Conservation (phyloP, 2,329 filamentous ascomycete species). For the Teratosphaeria nubilosa region DNA sequence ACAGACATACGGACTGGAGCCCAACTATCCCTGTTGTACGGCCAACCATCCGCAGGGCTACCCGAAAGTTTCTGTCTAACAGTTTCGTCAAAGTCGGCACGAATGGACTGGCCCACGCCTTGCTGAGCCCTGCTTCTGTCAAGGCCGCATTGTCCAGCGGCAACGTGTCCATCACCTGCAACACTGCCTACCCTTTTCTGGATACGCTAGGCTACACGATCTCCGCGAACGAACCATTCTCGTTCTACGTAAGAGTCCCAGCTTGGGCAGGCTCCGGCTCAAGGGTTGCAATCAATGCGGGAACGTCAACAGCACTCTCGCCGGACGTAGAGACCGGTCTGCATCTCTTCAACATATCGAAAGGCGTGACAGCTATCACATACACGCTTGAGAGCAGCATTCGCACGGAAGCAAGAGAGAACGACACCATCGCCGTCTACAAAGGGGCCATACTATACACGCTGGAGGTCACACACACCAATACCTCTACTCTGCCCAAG, state of each 20-base stretch:
- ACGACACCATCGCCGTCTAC: conserved; percentile 29
- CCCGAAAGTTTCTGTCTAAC: conserved; percentile 44
- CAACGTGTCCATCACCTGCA: conserved; percentile 34
- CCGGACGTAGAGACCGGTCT: conserved; percentile 30
- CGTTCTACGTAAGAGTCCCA: conserved; percentile 40
- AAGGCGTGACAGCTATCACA: conserved; percentile 25
- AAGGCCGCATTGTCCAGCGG: conserved; percentile 28
- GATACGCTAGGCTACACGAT: conserved; percentile 33
- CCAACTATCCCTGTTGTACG: conserved; percentile 47
- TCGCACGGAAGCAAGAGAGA: conserved; percentile 29
- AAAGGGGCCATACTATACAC: conserved; percentile 30
- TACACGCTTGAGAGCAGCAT: conserved; percentile 27
- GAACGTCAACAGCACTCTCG: conserved; percentile 6
- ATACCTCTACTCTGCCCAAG: conserved; percentile 14
- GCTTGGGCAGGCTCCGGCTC: conserved; percentile 28
- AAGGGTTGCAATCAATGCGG: conserved; percentile 1
- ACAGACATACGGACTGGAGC: conserved; percentile 44
- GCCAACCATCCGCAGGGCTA: conserved; percentile 50
- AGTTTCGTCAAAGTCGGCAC: conserved; percentile 36
- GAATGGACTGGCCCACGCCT: conserved; percentile 40
- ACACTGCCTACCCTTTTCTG: conserved; percentile 43
- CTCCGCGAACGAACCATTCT: conserved; percentile 26
- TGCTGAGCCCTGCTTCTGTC: conserved; percentile 39
- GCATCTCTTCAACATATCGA: conserved; percentile 26
- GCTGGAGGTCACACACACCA: conserved; percentile 20